Percentiles rank a stretch among this genome's conserved stretches.
Evolutionary conservation across 208 protist genomes (phyloP).

Genomic region (Tritrichomonas foetus): DNA sequence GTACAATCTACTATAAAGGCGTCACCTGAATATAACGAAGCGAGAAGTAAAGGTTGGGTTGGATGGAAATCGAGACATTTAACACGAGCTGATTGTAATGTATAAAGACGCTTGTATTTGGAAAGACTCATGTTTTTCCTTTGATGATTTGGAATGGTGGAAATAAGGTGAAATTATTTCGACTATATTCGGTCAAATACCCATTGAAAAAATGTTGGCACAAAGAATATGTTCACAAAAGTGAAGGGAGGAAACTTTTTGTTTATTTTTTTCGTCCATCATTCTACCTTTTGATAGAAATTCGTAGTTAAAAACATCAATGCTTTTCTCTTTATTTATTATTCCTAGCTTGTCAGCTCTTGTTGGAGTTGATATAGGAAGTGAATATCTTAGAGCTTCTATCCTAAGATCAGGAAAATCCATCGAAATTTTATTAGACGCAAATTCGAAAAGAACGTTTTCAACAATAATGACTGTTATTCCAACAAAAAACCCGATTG

Average conservation of each 20-base stretch:
- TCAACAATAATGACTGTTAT: neutral
- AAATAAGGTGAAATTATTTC: too few species aligned
- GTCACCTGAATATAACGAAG: slow-evolving; percentile 55
- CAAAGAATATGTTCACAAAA: too few species aligned
- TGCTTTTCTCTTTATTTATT: neutral
- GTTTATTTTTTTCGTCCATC: too few species aligned
- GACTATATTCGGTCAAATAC: too few species aligned
- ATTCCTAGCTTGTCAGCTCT: neutral
- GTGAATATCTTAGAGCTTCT: neutral
- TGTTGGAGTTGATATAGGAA: neutral
- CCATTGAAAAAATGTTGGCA: too few species aligned
- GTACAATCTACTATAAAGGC: slow-evolving; percentile 94
- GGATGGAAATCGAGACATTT: slow-evolving; percentile 97
- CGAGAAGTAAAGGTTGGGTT: slow-evolving; percentile 87
- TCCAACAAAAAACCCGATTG: neutral
- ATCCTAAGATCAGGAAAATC: neutral
- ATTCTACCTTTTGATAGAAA: too few species aligned
- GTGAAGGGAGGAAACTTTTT: too few species aligned
- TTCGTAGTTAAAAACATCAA: too few species aligned
- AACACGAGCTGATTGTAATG: slow-evolving; percentile 81
- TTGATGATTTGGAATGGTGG: too few species aligned
- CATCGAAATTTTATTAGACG: neutral
- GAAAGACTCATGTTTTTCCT: neutral
- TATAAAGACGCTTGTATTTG: slow-evolving; percentile 66
- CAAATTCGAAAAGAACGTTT: neutral